Conservation (phyloP, 352 stramenopile genomes). For the Phytophthora multivora region DNA sequence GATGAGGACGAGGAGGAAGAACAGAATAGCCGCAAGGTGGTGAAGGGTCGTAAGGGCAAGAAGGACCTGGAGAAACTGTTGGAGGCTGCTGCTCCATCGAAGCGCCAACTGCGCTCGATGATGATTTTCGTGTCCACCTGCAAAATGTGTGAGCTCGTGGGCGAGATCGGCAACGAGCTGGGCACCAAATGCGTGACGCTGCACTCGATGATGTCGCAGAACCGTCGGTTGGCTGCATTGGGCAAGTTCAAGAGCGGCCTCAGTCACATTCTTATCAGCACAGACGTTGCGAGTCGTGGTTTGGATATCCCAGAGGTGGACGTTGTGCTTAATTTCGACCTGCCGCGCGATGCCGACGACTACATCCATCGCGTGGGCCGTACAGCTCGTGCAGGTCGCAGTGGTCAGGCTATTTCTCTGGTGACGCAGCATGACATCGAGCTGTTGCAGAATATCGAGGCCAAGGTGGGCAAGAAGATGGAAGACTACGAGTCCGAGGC, state of each 20-base stretch:
- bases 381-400: slow-evolving; percentile 92
- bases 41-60: slow-evolving; percentile 36
- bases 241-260: slow-evolving; percentile 97
- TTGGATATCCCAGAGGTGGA: slow-evolving; percentile 97
- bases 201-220: slow-evolving; percentile 96
- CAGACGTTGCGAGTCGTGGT: slow-evolving; percentile 96
- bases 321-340: slow-evolving; percentile 98
- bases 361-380: slow-evolving; percentile 98
- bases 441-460: slow-evolving; percentile 96
- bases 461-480: slow-evolving; percentile 90
- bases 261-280: slow-evolving; percentile 95
- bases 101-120: slow-evolving; percentile 68
- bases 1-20: slow-evolving; percentile 71
- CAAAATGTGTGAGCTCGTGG: slow-evolving; percentile 94
- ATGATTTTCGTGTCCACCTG: slow-evolving; percentile 99
- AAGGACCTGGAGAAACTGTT: slow-evolving; percentile 37
- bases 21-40: slow-evolving; percentile 33
- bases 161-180: slow-evolving; percentile 93
- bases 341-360: slow-evolving; percentile 94
- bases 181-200: slow-evolving; percentile 94
- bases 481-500: slow-evolving; percentile 85
- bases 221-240: slow-evolving; percentile 93
- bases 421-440: slow-evolving; percentile 95
- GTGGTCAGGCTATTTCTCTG: slow-evolving; percentile 93
- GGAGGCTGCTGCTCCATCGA: slow-evolving; percentile 21